Evolutionary conservation across 192 early-diverging fungal species (phyloP), one percentile per base, ranked within the genome.

Genomic region (Kickxella alabastrina): DNA sequence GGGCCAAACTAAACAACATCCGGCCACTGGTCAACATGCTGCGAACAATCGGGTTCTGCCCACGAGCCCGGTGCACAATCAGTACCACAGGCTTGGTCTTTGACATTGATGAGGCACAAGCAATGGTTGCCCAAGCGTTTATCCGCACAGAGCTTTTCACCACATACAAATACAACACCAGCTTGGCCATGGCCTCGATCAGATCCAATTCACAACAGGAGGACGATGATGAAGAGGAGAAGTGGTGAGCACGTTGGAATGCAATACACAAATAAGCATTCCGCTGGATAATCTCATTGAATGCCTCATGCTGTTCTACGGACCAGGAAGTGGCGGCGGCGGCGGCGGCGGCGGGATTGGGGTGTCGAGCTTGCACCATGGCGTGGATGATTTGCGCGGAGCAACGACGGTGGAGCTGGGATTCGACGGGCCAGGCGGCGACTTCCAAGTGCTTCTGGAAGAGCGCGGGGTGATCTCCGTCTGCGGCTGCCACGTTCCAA

Each of bases 21-120:
- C 65, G 71, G 6, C 67, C 78, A 0, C 49, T 82, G n/a, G 79
- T 77, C 17, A 73, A 78, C 40, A 66, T 80, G 68, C 69, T 80
- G 25, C 57, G 62, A 27, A 74, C 78, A 34, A 64, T 82, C 36
- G 34, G 57, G 31, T 75, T 75, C 40, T 41, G 53, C 22, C 57
- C 54, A 22, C 59, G 72, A 12, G 50, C 57, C n/a, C 35, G 41
- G 1, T 75, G 72, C 44, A 53, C 66, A 18, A 75, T 75, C 21
- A 75, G 53, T 29, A 22, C 49, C 2, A 51, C 46, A 13, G 72
- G 72, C 10, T 18, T 75, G 13, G 65, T 75, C 15, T 75, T 75
- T 19, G 50, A 65, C 4, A 60, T 68, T 2, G 65, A 75, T 26
- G 72, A 75, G n/a, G 54, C 72, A 13, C 66, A 59, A 25, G 59